phyloP scores from a whole-genome alignment of 169 alveolate genomes.

The Eimeria sp. region DNA sequence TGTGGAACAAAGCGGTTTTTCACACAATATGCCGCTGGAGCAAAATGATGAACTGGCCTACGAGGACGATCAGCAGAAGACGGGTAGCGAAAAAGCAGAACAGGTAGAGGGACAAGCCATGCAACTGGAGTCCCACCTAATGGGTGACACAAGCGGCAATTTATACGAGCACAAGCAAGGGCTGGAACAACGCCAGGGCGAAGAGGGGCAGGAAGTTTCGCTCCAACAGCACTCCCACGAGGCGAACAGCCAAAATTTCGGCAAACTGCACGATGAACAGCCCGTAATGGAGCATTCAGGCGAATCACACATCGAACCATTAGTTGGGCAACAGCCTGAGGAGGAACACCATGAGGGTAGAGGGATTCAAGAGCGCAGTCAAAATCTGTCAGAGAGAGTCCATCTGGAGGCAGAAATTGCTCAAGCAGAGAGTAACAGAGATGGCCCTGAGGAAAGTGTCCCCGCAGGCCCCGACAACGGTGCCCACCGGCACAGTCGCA shows the following conservation, averaged over 20 bases:
- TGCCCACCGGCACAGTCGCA: neutral
- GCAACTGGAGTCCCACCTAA: neutral
- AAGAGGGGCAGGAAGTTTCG: neutral
- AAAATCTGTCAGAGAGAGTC: neutral
- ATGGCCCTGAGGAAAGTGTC: neutral
- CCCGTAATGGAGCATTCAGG: neutral
- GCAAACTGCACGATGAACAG: neutral
- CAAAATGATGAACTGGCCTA: neutral
- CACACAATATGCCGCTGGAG: neutral
- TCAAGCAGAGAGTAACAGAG: neutral
- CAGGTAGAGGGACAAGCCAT: neutral
- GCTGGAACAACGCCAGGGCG: constrained; percentile 11
- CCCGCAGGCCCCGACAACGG: neutral
- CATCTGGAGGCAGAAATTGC: neutral
- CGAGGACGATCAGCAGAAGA: neutral
- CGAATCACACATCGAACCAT: neutral
- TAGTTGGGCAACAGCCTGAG: constrained; percentile 1
- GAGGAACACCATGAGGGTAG: neutral
- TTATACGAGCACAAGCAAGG: neutral
- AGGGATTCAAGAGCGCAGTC: neutral
- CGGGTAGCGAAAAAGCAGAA: neutral
- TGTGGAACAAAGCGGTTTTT: neutral
- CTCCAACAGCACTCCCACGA: neutral
- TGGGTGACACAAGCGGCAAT: neutral
- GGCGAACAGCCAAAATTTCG: neutral